These are phyloP conservation scores for Whalleya microplaca DNA, from an alignment of 2,329 filamentous ascomycete genomes.

Conservation along the genomic window DNA sequence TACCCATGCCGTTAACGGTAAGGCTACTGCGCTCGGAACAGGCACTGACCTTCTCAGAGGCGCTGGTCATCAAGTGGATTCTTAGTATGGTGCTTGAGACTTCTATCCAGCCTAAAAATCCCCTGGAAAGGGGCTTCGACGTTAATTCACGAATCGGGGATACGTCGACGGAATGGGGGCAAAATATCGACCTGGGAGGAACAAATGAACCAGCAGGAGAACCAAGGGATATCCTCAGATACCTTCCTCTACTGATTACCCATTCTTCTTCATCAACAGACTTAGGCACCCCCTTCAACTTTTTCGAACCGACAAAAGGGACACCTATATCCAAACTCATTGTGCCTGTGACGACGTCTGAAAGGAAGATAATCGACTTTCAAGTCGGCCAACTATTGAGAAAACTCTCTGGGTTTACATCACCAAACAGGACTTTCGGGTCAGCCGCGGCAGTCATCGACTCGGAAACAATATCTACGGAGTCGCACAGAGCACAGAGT, in stretches of 20 bases:
- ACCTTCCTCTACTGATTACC: constrained; percentile 46
- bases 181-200: constrained; percentile 3
- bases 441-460: constrained; percentile 43
- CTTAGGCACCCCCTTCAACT: constrained; percentile 45
- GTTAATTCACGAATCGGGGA: neutral
- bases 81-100: constrained; percentile 12
- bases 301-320: constrained; percentile 46
- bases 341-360: constrained; percentile 37
- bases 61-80: constrained; percentile 50
- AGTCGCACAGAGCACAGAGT: constrained; percentile 6
- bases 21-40: constrained; percentile 53
- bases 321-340: constrained; percentile 42
- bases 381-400: constrained; percentile 53
- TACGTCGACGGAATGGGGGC: neutral
- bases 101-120: neutral
- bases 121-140: neutral
- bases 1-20: constrained; percentile 47
- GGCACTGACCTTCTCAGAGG: constrained; percentile 49
- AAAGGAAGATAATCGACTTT: constrained; percentile 47
- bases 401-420: constrained; percentile 46
- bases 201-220: constrained; percentile 7
- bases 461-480: constrained; percentile 12
- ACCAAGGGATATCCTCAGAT: constrained; percentile 30
- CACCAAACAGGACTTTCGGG: constrained; percentile 55
- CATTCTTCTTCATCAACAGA: constrained; percentile 39